These are phyloP conservation scores for Physcomitrellopsis africana DNA, from an alignment of 225 moss, liverwort and hornwort genomes.

Conservation along the genomic window DNA sequence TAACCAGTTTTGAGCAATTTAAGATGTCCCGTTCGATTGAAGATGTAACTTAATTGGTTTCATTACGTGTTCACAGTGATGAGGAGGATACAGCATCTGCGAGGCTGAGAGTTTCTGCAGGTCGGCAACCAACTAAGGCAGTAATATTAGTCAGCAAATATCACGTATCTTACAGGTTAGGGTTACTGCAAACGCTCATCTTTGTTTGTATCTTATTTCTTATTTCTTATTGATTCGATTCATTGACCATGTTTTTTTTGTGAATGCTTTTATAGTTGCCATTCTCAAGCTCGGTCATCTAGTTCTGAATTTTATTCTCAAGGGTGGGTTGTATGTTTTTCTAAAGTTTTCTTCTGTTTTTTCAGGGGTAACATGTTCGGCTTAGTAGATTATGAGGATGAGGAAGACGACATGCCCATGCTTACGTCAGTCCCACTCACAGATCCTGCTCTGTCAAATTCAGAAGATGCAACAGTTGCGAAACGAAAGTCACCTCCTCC, in stretches of 20 bases:
- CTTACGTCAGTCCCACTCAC: conserved; percentile 64
- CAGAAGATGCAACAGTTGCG: conserved; percentile 58
- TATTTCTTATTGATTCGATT: not conserved
- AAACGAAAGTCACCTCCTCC: conserved; percentile 73
- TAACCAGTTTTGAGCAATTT: conserved; percentile 28
- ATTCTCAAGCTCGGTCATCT: conserved; percentile 7
- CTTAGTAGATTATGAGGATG: conserved; percentile 93
- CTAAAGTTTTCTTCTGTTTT: conserved; percentile 30
- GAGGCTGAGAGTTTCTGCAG: conserved; percentile 52
- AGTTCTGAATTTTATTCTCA: conserved; percentile 25
- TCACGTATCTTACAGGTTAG: conserved; percentile 76
- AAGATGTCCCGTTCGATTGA: not conserved
- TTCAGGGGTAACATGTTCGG: conserved; percentile 79
- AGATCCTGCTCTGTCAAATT: conserved; percentile 84
- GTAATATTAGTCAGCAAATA: conserved; percentile 61
- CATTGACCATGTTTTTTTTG: conserved; percentile 1
- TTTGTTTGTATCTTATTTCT: conserved; percentile 7
- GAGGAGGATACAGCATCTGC: conserved; percentile 86
- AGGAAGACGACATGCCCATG: conserved; percentile 78
- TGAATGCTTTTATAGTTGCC: conserved; percentile 3
- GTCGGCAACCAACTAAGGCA: conserved; percentile 60
- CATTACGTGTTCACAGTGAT: conserved; percentile 50
- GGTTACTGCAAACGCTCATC: conserved; percentile 16
- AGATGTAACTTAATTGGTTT: conserved; percentile 4
- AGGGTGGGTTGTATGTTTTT: conserved; percentile 24